A percentile compares a stretch with the other conserved stretches of the same genome.
These are phyloP conservation scores for Annulohypoxylon stygium DNA, from an alignment of 495 filamentous ascomycete genomes.

Conservation along the genomic window DNA sequence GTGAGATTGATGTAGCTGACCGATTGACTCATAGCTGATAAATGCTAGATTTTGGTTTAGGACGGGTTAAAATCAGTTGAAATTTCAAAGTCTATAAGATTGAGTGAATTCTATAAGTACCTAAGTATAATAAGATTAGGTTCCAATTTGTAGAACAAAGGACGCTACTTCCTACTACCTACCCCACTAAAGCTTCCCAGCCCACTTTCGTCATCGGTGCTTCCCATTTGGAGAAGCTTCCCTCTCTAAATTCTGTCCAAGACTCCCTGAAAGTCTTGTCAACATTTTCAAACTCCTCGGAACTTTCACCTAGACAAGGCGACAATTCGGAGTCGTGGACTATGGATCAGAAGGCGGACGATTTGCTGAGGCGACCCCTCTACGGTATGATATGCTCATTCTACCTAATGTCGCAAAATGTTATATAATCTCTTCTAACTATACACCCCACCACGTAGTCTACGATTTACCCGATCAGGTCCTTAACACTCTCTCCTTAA, in stretches of 20 bases:
- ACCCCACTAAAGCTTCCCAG: conserved; percentile 40
- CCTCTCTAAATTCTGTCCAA: neutral
- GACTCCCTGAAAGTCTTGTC: neutral
- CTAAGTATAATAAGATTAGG: neutral
- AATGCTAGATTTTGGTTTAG: neutral
- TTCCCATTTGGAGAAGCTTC: neutral
- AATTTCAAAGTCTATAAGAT: neutral
- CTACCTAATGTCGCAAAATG: conserved; percentile 6
- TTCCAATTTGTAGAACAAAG: neutral
- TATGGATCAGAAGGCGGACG: conserved; percentile 51
- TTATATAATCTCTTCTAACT: conserved; percentile 27
- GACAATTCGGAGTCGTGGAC: neutral
- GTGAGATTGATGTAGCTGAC: conserved; percentile 12
- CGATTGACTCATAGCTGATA: conserved; percentile 38
- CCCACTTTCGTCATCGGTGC: conserved; percentile 35
- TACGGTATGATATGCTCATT: conserved; percentile 47
- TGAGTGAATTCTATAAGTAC: neutral
- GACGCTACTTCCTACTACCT: conserved; percentile 12
- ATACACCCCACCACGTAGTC: conserved; percentile 63
- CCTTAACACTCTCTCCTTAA: conserved; percentile 74
- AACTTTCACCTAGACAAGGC: neutral
- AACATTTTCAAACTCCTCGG: neutral
- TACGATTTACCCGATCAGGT: conserved; percentile 88
- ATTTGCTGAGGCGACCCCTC: conserved; percentile 57
- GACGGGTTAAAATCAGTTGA: neutral